Conservation (phyloP, 176 grass and related monocot species). For the Raddia distichophylla region DNA sequence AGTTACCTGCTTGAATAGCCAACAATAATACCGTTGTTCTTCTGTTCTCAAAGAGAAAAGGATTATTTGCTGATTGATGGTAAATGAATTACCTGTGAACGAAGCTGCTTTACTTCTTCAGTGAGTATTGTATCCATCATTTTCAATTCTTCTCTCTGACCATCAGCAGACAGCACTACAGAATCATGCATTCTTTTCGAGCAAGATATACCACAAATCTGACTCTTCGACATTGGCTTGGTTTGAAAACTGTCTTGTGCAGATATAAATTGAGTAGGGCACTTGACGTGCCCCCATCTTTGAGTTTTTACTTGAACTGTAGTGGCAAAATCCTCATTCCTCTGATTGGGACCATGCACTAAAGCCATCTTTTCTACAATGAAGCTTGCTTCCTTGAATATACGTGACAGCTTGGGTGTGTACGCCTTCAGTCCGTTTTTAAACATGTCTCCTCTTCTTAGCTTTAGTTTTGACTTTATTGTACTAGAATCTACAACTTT, state of each 20-base stretch:
- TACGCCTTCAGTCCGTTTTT: constrained; percentile 56
- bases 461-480: constrained; percentile 39
- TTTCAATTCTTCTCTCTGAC: constrained; percentile 49
- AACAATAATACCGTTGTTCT: constrained; percentile 18
- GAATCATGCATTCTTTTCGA: constrained; percentile 47
- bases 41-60: neutral
- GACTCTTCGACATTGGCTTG: constrained; percentile 34
- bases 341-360: constrained; percentile 39
- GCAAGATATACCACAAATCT: constrained; percentile 36
- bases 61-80: neutral
- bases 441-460: constrained; percentile 52
- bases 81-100: constrained; percentile 62
- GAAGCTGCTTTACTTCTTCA: constrained; percentile 72
- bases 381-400: constrained; percentile 63
- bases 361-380: constrained; percentile 48
- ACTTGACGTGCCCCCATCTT: constrained; percentile 84
- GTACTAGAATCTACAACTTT: constrained; percentile 47
- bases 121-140: constrained; percentile 60
- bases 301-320: constrained; percentile 39
- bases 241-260: constrained; percentile 42
- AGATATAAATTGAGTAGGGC: constrained; percentile 57
- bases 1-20: constrained; percentile 52
- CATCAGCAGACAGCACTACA: constrained; percentile 31
- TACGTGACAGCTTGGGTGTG: constrained; percentile 64
- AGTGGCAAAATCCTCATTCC: constrained; percentile 28